phyloP scores from a whole-genome alignment of 768 basidiomycete species.

The Rhizopogon roseolus region DNA sequence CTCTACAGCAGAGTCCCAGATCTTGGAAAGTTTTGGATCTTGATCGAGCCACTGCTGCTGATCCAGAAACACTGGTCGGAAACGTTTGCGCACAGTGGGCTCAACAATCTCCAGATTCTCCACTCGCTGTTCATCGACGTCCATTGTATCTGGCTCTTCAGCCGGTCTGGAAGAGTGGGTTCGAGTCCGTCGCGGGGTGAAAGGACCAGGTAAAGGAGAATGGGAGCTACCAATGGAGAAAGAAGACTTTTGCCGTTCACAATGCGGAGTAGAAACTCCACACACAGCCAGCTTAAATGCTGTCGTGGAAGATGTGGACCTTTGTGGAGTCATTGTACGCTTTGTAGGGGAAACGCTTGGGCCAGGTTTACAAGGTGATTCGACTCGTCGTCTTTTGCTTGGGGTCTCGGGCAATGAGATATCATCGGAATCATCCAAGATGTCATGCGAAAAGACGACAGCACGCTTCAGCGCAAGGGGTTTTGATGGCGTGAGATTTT shows the following conservation, averaged over 20 bases:
- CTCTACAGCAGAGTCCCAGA: conserved; percentile 17
- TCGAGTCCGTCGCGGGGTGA: conserved; percentile 18
- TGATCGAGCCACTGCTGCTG: conserved; percentile 42
- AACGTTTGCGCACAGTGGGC: conserved; percentile 29
- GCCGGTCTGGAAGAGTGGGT: conserved; percentile 7
- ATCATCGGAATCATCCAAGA: conserved; percentile 11
- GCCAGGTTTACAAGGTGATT: conserved; percentile 13
- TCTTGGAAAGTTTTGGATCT: conserved; percentile 32
- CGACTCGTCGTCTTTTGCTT: conserved; percentile 34
- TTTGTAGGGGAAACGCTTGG: conserved; percentile 10
- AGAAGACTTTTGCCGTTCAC: background rate
- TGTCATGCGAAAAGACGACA: conserved; percentile 10
- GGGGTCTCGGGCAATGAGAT: conserved; percentile 36
- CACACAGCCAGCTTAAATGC: conserved; percentile 18
- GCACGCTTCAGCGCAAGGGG: conserved; percentile 36
- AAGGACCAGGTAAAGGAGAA: conserved; percentile 15
- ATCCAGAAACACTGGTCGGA: conserved; percentile 45
- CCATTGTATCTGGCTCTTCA: conserved; percentile 4
- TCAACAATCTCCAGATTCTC: conserved; percentile 6
- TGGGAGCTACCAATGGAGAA: background rate
- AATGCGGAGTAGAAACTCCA: background rate
- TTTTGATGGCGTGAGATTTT: conserved; percentile 17
- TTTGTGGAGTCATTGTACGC: background rate
- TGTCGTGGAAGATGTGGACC: background rate
- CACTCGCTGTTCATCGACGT: conserved; percentile 18